Evolutionary conservation across 108 stramenopile species (phyloP).

Genomic region (Pinguiococcus pyrenoidosus): DNA sequence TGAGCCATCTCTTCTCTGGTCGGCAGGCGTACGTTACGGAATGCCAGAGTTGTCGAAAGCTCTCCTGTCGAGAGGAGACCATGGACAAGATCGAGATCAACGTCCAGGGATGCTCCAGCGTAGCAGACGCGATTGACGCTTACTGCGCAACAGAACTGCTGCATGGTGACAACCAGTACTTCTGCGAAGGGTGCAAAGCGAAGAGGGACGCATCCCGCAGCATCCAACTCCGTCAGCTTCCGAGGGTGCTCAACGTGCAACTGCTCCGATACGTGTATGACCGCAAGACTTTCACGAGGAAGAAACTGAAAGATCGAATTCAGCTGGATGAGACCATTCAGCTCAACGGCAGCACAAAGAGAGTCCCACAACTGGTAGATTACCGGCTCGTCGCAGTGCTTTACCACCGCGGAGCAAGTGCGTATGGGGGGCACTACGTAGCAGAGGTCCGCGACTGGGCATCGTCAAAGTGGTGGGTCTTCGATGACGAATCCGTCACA

Average conservation of each 20-base stretch:
- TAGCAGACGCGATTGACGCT: slow-evolving; percentile 10
- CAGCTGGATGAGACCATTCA: neutral
- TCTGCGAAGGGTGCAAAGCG: slow-evolving; percentile 8
- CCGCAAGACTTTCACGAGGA: slow-evolving; percentile 2
- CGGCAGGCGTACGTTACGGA: slow-evolving; percentile 12
- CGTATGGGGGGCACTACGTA: neutral
- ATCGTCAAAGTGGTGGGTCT: neutral
- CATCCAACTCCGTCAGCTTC: slow-evolving; percentile 3
- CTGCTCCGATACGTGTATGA: slow-evolving; percentile 26
- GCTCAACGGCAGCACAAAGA: neutral
- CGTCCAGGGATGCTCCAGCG: slow-evolving; percentile 1
- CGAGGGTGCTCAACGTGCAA: slow-evolving; percentile 24
- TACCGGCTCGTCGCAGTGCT: neutral
- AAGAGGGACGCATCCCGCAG: slow-evolving; percentile 17
- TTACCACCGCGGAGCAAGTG: neutral
- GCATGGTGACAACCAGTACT: slow-evolving; percentile 18
- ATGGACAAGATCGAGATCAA: slow-evolving; percentile 26
- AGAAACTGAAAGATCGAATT: slow-evolving; percentile 15
- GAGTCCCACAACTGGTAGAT: neutral
- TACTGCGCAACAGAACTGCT: slow-evolving; percentile 10
- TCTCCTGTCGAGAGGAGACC: neutral
- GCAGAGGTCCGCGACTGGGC: neutral
- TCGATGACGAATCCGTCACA: neutral
- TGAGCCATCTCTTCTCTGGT: slow-evolving; percentile 10
- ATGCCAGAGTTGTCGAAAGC: slow-evolving; percentile 9